Base-by-base conservation (phyloP, 1,139 yeast species). In the Saccharomyces uvarum region DNA sequence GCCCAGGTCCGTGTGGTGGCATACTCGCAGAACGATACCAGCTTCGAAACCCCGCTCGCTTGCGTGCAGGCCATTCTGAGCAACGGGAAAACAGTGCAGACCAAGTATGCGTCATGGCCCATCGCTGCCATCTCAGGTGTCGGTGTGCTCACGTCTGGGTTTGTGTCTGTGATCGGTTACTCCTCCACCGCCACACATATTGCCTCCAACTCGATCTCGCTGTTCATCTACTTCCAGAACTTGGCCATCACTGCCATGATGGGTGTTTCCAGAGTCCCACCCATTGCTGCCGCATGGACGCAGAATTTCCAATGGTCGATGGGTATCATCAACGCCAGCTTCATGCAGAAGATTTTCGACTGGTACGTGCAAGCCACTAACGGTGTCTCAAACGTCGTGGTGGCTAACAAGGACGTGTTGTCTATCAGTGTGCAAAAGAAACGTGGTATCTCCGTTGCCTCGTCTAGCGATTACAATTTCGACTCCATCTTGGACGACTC, bases 291-390 rank as follows among this genome's bases (percentile, higher is more conserved):
- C 1, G 95, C 98, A 3, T 93, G 99, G 99, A 85, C 96, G 41
- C 97, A 93, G 71, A 93, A 93, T 74, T 93, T 93, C 76, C 84
- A 84, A 74, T 93, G 99, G 99, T 84, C 97, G 4, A 79, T 93
- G 78, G 99, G 99, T 54, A 83, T 93, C 59, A 88, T 95, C 63
- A 78, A 80, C 56, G 82, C 83, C 9, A 74, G 75, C n/a, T 89
- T 91, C 66, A 86, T 93, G 81, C 99, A 93, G 71, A 71, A 76
- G 51, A 88, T 91, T 56, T 86, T 95, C 63, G 82, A 84, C 69
- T 93, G 99, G 99, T 93, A 93, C 72, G 84, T 93, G 55, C 96
- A 91, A 72, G 77, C 97, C n/a, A 93, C 99, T 1, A 97, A 97
- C 48, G 99, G 99, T 56, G 70, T 79, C 1, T 84, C 95, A 2